phyloP scores from a whole-genome alignment of 768 basidiomycete genomes.

The Leccinum disarticulatum region DNA sequence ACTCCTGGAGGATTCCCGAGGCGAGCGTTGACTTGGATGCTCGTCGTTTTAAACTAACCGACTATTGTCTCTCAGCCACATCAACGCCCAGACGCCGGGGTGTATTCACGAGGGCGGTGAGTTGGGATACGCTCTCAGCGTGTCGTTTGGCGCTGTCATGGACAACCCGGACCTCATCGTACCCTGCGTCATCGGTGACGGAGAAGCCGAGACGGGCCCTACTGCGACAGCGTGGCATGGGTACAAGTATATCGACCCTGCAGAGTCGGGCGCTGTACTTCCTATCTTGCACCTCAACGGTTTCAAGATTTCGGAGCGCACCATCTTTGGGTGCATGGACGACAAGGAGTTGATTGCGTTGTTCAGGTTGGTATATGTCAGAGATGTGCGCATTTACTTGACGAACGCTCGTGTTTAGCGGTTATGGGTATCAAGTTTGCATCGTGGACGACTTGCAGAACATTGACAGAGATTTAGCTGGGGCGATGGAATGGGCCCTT shows the following conservation, averaged over 20 bases:
- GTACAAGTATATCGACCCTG: conserved; percentile 88
- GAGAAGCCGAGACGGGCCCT: conserved; percentile 81
- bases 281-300: conserved; percentile 88
- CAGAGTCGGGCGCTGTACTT: conserved; percentile 87
- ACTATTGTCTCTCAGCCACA: conserved; percentile 43
- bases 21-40: conserved; percentile 31
- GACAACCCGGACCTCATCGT: conserved; percentile 86
- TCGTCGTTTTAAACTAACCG: neutral
- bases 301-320: conserved; percentile 89
- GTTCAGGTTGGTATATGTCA: conserved; percentile 53
- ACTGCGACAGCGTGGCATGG: conserved; percentile 83
- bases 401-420: conserved; percentile 37
- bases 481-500: conserved; percentile 79
- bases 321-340: conserved; percentile 90
- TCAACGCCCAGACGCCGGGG: conserved; percentile 85
- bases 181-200: conserved; percentile 83
- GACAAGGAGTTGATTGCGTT: conserved; percentile 74
- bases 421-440: conserved; percentile 87
- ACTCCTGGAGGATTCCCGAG: conserved; percentile 84
- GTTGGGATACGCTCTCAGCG: conserved; percentile 84
- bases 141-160: conserved; percentile 87
- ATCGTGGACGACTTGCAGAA: conserved; percentile 68
- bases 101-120: conserved; percentile 92
- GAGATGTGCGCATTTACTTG: neutral
- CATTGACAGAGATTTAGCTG: conserved; percentile 79